Evolutionary conservation across 768 basidiomycete species (phyloP), one percentile per base, ranked within the genome.

Genomic region (Termitomyces sp.): DNA sequence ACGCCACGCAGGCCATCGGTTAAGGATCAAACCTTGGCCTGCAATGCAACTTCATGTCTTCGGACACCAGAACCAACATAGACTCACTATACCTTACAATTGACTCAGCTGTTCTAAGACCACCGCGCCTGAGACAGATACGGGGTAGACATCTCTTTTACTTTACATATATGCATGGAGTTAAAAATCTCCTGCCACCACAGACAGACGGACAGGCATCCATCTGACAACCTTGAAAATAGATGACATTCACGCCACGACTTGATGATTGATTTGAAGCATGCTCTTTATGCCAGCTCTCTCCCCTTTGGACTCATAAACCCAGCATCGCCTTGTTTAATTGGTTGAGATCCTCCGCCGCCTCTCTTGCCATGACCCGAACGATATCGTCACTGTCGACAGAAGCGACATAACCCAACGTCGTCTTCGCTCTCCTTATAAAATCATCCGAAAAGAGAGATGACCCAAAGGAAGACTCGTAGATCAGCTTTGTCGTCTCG

Each of bases 111-210:
- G 77, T 79, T 76, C 73, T 61, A 70, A 91, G 83, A 76, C 69
- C 65, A 76, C 86, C 76, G 77, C 78, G 76, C 79, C 79, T 89
- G 87, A 85, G 93, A 96, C 93, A 96, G 94, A 94, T 96, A 94
- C 92, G 93, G 83, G 90, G 91, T 81, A 77, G 67, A 85, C 72
- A 84, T 72, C 25, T 29, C 38, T 15, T 5, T 38, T 9, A 57
- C 32, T 61, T 31, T 37, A n/a, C 34, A 4, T 37, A 2, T 40
- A 50, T 31, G 47, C 14, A 7, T 31, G 45, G 6, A 6, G n/a
- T 45, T 45, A n/a, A 2, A 50, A 50, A 53, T 53, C 25, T 10
- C 45, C 14, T 48, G 12, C 25, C 1, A 40, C 25, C 5, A 53
- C n/a, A n/a, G 20, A 25, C 20, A 56, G 43, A 56, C 42, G 17